Conservation (phyloP, 495 filamentous ascomycete genomes). For the Penicillium goetzii region DNA sequence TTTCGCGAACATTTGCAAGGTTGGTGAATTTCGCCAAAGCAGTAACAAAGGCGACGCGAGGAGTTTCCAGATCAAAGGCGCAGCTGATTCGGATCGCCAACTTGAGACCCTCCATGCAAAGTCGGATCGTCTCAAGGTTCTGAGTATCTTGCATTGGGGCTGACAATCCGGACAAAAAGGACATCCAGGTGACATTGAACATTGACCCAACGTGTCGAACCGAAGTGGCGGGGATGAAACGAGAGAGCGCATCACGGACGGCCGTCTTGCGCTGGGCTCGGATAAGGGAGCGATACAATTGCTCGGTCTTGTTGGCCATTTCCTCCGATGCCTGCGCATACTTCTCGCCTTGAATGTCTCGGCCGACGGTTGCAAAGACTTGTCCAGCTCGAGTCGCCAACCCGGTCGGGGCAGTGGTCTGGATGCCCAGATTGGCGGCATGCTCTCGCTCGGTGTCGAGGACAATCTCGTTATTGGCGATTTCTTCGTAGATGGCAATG, state of each 20-base stretch:
- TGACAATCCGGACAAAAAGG: conserved; percentile 90
- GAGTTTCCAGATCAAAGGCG: conserved; percentile 87
- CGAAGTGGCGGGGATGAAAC: conserved; percentile 89
- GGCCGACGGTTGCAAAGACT: conserved; percentile 84
- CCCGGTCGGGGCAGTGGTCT: conserved; percentile 60
- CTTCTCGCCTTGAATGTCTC: conserved; percentile 90
- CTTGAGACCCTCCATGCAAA: conserved; percentile 95
- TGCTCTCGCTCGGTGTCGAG: conserved; percentile 87
- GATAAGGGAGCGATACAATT: conserved; percentile 88
- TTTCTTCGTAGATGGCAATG: conserved; percentile 86
- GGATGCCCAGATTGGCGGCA: conserved; percentile 71
- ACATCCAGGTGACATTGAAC: conserved; percentile 99
- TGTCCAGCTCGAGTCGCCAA: conserved; percentile 87
- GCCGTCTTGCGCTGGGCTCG: conserved; percentile 80
- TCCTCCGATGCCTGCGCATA: conserved; percentile 94
- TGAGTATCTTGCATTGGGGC: conserved; percentile 89
- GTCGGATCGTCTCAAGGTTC: conserved; percentile 83
- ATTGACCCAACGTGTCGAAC: conserved; percentile 95
- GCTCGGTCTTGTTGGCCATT: conserved; percentile 85
- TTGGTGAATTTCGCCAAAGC: conserved; percentile 93
- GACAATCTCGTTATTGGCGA: conserved; percentile 89
- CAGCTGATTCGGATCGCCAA: conserved; percentile 90
- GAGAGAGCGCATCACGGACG: conserved; percentile 66
- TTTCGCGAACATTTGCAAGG: conserved; percentile 91
- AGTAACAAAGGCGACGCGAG: conserved; percentile 90